phyloP scores from a whole-genome alignment of 345 rosid genomes.

The sweet orange (Citrus sinensis) region DNA sequence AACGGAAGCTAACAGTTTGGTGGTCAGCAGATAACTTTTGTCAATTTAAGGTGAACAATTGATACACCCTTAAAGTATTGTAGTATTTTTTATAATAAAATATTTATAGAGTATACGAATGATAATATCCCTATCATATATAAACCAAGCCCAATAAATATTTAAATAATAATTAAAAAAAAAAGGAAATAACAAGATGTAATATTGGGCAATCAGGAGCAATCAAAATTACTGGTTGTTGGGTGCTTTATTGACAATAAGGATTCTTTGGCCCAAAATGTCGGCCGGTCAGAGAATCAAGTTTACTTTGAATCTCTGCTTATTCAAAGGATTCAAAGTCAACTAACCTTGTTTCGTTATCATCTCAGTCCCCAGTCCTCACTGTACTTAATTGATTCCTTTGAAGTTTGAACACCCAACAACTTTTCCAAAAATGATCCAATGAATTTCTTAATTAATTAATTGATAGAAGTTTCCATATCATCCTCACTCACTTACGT shows the following conservation, averaged over 20 bases:
- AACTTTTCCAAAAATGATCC: background rate
- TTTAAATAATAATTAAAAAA: too few relatives aligned
- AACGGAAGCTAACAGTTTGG: too few relatives aligned
- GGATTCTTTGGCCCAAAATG: constrained; percentile 4
- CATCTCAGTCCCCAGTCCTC: background rate
- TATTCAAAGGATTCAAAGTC: constrained; percentile 19
- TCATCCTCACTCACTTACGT: background rate
- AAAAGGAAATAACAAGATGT: background rate
- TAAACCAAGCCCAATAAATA: too few relatives aligned
- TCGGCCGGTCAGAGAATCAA: constrained; percentile 5
- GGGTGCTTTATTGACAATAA: background rate
- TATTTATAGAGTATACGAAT: too few relatives aligned
- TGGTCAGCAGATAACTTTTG: too few relatives aligned
- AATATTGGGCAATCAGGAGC: background rate
- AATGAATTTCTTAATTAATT: background rate
- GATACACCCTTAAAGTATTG: too few relatives aligned
- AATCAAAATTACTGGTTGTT: background rate
- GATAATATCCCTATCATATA: too few relatives aligned
- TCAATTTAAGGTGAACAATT: too few relatives aligned
- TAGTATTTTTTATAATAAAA: too few relatives aligned
- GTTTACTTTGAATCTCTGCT: background rate
- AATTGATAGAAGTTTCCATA: background rate
- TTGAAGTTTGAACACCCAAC: background rate
- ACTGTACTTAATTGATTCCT: background rate
- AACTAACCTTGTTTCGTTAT: background rate